These are phyloP conservation scores for Nosema bombycis DNA, from an alignment of 371 early-diverging fungal species.

Conservation along the genomic window DNA sequence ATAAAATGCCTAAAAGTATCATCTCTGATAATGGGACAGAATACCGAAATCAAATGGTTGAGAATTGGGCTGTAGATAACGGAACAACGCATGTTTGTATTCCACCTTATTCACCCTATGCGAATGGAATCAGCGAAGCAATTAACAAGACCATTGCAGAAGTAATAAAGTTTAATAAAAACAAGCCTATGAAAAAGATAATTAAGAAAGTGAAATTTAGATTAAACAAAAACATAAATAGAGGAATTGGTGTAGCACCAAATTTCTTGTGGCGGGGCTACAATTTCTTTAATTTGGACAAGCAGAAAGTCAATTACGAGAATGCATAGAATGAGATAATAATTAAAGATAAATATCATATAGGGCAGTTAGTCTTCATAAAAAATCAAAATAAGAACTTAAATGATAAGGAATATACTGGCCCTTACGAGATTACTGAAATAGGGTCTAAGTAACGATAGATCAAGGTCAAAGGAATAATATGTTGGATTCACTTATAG, in stretches of 20 bases:
- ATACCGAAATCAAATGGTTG: not conserved
- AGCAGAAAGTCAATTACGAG: too few species aligned
- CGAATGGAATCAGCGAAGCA: not conserved
- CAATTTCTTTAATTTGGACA: not conserved
- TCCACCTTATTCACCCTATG: not conserved
- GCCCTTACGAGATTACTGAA: not conserved
- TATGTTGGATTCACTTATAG: not conserved
- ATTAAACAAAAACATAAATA: not conserved
- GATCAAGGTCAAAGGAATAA: not conserved
- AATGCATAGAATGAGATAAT: not conserved
- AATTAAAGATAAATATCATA: too few species aligned
- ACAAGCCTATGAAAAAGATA: not conserved
- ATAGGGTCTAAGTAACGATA: not conserved
- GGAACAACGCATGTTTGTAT: not conserved
- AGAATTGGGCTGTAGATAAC: not conserved
- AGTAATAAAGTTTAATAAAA: not conserved
- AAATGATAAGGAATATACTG: not conserved
- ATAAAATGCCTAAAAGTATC: not conserved
- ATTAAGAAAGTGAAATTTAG: not conserved
- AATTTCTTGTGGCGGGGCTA: not conserved
- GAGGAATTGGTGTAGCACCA: not conserved
- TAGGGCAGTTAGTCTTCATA: not conserved
- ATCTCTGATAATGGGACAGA: not conserved
- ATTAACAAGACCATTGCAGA: not conserved
- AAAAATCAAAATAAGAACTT: not conserved